Evolutionary conservation across 768 basidiomycete genomes (phyloP).

Genomic region (Fomitopsis pulvina): DNA sequence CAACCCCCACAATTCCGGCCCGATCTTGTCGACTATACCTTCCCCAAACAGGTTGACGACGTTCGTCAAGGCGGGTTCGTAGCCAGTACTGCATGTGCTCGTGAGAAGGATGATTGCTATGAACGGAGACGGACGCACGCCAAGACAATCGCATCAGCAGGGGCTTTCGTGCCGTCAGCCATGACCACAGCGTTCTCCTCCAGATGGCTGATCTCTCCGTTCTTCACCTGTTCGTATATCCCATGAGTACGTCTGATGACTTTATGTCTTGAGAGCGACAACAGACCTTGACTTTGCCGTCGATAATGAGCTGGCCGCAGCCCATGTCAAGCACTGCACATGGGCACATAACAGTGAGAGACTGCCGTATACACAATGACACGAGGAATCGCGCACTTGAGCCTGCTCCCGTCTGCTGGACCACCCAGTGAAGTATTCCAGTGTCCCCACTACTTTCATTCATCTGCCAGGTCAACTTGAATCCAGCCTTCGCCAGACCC

Average conservation of each 20-base stretch:
- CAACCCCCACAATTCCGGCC: constrained; percentile 29
- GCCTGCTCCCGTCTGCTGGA: neutral
- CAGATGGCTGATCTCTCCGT: constrained; percentile 8
- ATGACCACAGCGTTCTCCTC: constrained; percentile 20
- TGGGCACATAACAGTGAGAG: neutral
- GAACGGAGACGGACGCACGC: constrained; percentile 12
- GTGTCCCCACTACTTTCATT: neutral
- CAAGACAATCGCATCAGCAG: constrained; percentile 27
- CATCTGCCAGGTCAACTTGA: constrained; percentile 2
- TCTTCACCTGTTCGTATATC: too few relatives aligned
- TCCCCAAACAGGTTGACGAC: constrained; percentile 29
- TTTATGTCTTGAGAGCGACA: too few relatives aligned
- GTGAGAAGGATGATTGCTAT: constrained; percentile 12
- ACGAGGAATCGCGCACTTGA: neutral
- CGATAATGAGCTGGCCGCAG: constrained; percentile 14
- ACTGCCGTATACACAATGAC: neutral
- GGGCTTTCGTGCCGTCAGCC: constrained; percentile 18
- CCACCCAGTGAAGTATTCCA: neutral
- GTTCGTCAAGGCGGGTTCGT: constrained; percentile 24
- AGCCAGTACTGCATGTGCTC: constrained; percentile 30
- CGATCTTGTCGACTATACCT: constrained; percentile 25
- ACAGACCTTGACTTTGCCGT: constrained; percentile 13
- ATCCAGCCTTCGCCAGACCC: constrained; percentile 1
- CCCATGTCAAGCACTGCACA: constrained; percentile 16
- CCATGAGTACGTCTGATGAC: too few relatives aligned